Evolutionary conservation across 805 yeast genomes (phyloP).

Genomic region (Candida manassasensis): DNA sequence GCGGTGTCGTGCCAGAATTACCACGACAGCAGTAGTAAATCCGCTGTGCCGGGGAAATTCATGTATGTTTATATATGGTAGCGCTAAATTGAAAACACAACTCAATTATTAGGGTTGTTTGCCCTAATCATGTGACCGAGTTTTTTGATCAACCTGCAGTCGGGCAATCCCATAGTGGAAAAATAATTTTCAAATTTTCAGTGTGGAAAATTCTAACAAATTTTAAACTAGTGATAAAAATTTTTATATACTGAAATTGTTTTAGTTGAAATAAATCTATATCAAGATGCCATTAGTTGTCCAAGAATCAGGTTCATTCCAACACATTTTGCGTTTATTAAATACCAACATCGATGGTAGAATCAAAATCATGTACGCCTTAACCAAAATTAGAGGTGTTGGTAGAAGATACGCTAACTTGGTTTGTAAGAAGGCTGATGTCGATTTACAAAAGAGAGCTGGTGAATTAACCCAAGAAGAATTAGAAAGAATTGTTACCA

Average conservation of each 20-base stretch:
- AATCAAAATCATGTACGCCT: conserved; percentile 99
- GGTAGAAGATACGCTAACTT: conserved; percentile 99
- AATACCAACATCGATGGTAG: conserved; percentile 99
- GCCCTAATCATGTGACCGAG: no score
- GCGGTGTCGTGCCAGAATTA: no score
- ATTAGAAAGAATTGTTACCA: conserved; percentile 99
- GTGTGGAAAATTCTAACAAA: conserved; percentile 5
- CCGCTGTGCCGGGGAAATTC: no score
- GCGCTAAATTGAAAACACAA: no score
- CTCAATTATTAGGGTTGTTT: no score
- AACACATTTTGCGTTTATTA: conserved; percentile 99
- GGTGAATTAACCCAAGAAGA: conserved; percentile 99
- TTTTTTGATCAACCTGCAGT: neutral
- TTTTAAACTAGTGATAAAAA: conserved; percentile 4
- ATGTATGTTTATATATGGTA: no score
- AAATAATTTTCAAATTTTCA: conserved; percentile 1
- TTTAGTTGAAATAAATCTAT: conserved; percentile 1
- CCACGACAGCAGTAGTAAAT: no score
- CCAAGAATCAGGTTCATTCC: conserved; percentile 99
- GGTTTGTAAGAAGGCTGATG: conserved; percentile 99
- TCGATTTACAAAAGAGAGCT: conserved; percentile 96
- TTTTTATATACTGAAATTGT: conserved; percentile 1
- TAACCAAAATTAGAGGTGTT: conserved; percentile 99
- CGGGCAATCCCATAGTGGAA: neutral
- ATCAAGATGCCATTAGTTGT: conserved; percentile 86